These are phyloP conservation scores for Nicotiana undulata DNA, from an alignment of 257 asterid genomes.

Conservation along the genomic window DNA sequence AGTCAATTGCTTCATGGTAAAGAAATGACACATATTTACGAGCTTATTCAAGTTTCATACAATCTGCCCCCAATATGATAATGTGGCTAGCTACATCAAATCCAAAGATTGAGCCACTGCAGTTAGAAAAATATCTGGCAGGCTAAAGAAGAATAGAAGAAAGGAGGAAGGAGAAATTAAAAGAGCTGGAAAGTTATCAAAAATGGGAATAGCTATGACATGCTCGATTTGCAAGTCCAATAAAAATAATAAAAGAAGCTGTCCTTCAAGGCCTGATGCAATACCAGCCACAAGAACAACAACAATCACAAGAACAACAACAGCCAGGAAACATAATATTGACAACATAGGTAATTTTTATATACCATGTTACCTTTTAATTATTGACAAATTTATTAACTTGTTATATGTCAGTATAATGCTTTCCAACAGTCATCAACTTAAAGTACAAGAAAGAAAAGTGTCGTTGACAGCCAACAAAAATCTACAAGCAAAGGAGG, in stretches of 20 bases:
- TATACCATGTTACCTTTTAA: background rate
- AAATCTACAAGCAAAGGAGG: background rate
- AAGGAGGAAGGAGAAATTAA: too few relatives aligned
- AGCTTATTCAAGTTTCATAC: background rate
- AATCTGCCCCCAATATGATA: background rate
- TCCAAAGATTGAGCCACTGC: too few relatives aligned
- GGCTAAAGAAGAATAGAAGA: too few relatives aligned
- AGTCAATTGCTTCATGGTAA: background rate
- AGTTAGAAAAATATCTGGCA: too few relatives aligned
- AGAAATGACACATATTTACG: background rate
- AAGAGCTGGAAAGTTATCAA: too few relatives aligned
- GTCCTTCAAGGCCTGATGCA: background rate
- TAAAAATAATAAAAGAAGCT: background rate
- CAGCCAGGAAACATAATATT: background rate
- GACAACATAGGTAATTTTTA: background rate
- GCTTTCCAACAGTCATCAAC: background rate
- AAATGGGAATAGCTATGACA: too few relatives aligned
- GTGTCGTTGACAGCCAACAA: background rate
- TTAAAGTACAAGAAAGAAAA: background rate
- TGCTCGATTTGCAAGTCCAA: background rate
- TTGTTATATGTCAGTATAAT: background rate
- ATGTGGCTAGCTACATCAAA: too few relatives aligned
- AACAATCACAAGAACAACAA: too few relatives aligned
- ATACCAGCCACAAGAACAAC: background rate
- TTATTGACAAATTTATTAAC: fast-evolving